These are phyloP conservation scores for Sisymbrium altissimum DNA, from an alignment of 345 rosid species.

Conservation along the genomic window DNA sequence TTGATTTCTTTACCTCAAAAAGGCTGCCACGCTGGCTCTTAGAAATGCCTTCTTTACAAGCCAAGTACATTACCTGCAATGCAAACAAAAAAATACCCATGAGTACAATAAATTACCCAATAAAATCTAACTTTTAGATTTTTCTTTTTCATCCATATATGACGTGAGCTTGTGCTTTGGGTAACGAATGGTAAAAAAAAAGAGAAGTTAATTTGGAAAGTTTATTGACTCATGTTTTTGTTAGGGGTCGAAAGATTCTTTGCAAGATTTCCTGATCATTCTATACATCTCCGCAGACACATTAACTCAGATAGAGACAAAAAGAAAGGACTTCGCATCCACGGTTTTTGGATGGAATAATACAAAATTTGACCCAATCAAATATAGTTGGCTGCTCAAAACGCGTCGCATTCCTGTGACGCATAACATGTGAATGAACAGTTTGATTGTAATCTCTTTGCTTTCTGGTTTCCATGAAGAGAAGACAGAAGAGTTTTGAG, in stretches of 20 bases:
- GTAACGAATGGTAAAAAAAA: background rate
- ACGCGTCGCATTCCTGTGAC: slow-evolving; percentile 18
- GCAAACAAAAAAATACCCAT: background rate
- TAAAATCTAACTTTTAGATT: background rate
- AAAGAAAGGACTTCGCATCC: background rate
- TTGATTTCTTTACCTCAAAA: slow-evolving; percentile 51
- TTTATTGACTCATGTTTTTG: background rate
- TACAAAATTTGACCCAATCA: slow-evolving; percentile 13
- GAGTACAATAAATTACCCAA: background rate
- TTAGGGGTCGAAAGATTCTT: background rate
- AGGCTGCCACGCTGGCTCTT: slow-evolving; percentile 55
- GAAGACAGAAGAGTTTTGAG: slow-evolving; percentile 33
- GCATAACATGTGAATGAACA: background rate
- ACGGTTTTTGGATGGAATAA: background rate
- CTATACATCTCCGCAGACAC: slow-evolving; percentile 4
- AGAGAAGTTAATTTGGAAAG: background rate
- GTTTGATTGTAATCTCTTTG: slow-evolving; percentile 28
- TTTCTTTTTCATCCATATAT: background rate
- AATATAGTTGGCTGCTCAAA: slow-evolving; percentile 14
- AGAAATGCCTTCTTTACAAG: slow-evolving; percentile 58
- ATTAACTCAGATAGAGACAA: background rate
- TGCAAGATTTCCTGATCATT: slow-evolving; percentile 3
- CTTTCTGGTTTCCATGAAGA: slow-evolving; percentile 33
- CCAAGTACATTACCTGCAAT: slow-evolving; percentile 72
- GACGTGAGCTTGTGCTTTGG: background rate